Percentiles rank a stretch among this genome's conserved stretches.
Evolutionary conservation across 2,329 filamentous ascomycete genomes (phyloP).

Genomic region (Neocatenulostroma microsporum): DNA sequence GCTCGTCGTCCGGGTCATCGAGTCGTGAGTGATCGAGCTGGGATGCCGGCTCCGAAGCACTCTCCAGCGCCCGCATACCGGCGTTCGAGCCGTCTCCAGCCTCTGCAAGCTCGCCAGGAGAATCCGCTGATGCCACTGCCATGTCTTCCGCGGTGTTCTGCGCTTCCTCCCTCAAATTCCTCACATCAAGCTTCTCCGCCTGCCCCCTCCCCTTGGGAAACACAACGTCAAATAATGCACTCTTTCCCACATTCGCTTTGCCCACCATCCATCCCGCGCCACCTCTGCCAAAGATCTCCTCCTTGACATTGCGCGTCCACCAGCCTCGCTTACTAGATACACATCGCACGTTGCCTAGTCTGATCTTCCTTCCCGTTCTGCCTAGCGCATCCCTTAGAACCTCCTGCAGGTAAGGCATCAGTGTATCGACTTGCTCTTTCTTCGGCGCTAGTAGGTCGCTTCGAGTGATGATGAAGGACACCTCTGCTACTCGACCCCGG

Average conservation of each 20-base stretch:
- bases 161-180: not conserved
- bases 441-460: constrained; percentile 77
- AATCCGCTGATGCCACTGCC: not conserved
- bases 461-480: constrained; percentile 86
- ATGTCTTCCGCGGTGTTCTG: not conserved
- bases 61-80: not conserved
- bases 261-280: constrained; percentile 93
- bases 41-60: constrained; percentile 6
- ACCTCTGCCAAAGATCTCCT: constrained; percentile 74
- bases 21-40: too few species aligned
- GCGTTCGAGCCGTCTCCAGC: not conserved
- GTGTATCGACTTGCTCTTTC: constrained; percentile 71
- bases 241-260: constrained; percentile 98
- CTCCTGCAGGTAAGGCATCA: constrained; percentile 78
- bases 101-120: constrained; percentile 6
- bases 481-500: constrained; percentile 60
- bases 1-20: constrained; percentile 14
- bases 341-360: constrained; percentile 79
- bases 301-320: constrained; percentile 84
- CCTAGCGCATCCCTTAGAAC: constrained; percentile 72
- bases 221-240: constrained; percentile 76
- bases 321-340: constrained; percentile 80
- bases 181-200: constrained; percentile 8
- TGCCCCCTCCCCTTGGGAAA: constrained; percentile 62
- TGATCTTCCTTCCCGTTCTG: constrained; percentile 56